Evolutionary conservation across 768 basidiomycete species (phyloP), one percentile per base, ranked within the genome.

Genomic region (Boletus speciosus): DNA sequence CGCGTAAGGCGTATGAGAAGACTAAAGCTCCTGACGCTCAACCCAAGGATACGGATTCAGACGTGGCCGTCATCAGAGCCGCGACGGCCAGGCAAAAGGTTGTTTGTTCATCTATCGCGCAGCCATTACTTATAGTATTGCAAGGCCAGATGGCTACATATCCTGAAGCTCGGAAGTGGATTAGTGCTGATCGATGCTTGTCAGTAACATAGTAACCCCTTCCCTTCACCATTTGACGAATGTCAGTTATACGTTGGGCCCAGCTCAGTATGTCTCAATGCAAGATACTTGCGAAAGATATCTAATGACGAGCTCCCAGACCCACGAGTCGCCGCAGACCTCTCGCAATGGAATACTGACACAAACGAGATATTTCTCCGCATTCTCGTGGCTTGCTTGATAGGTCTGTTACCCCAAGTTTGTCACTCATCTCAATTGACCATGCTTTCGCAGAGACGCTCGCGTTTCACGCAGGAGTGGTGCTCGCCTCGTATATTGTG

Each of bases 211-310:
- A 12, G 19, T 36, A 21, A 43, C 35, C 23, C 31, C 32, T 48
- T 38, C 34, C 15, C 29, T 57, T 52, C 50, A 36, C 34, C 48
- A 6, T 43, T 31, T 57, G 41, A 50, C 46, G 42, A 34, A 16
- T 35, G 32, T 8, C 56, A 91, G 90, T 90, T 66, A 90, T 92
- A 49, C 75, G 90, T 59, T 92, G 88, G 86, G 82, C 83, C 34
- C 81, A 88, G 58, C 73, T 88, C 2, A 79, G 86, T 87, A 61
- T 5, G 77, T 61, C n/a, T 47, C 8, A 4, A 35, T 43, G 3
- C 51, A 43, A 36, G 14, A 19, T 14, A 15, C 21, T 14, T 12
- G 9, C 32, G 3, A 19, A 12, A 31, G 21, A 36, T 16, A 7
- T 42, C 45, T 63, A 15, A 56, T 12, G 21, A 36, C 45, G 29